Evolutionary conservation across 805 yeast genomes (phyloP).

Genomic region (Wickerhamomyces rabaulensis): DNA sequence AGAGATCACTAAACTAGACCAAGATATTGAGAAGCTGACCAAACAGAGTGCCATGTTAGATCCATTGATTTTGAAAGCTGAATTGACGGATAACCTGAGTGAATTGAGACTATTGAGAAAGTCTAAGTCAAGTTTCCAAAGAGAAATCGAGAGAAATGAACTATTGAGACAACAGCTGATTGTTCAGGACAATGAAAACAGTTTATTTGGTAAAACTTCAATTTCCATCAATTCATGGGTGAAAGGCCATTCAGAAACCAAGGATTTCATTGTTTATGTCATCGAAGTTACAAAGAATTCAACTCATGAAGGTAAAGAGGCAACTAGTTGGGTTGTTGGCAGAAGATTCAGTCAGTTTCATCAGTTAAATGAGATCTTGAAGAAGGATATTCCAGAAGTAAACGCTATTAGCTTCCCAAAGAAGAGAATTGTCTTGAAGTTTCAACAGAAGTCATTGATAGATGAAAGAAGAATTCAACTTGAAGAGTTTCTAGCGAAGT

Average conservation of each 20-base stretch:
- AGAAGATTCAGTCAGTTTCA: conserved; percentile 82
- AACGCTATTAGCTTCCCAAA: conserved; percentile 50
- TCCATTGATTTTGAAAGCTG: conserved; percentile 75
- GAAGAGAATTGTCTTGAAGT: conserved; percentile 61
- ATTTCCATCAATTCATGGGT: conserved; percentile 46
- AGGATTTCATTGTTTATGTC: conserved; percentile 63
- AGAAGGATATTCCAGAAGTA: conserved; percentile 45
- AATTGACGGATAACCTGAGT: conserved; percentile 67
- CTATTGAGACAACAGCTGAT: conserved; percentile 73
- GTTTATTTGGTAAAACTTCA: conserved; percentile 61
- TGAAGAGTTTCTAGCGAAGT: conserved; percentile 53
- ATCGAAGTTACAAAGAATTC: conserved; percentile 62
- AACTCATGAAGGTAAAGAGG: conserved; percentile 36
- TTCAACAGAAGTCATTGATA: conserved; percentile 57
- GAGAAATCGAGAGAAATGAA: conserved; percentile 72
- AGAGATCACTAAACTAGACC: conserved; percentile 54
- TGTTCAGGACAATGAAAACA: conserved; percentile 78
- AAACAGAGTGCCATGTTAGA: conserved; percentile 61
- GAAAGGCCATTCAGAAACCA: conserved; percentile 46
- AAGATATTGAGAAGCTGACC: conserved; percentile 51
- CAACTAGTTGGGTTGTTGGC: conserved; percentile 88
- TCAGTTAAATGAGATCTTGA: conserved; percentile 61
- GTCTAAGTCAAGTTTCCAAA: conserved; percentile 58
- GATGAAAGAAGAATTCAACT: conserved; percentile 60
- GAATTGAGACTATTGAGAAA: conserved; percentile 65